phyloP scores from a whole-genome alignment of 1,284 basidiomycete species.

The Calocybe gambosa region DNA sequence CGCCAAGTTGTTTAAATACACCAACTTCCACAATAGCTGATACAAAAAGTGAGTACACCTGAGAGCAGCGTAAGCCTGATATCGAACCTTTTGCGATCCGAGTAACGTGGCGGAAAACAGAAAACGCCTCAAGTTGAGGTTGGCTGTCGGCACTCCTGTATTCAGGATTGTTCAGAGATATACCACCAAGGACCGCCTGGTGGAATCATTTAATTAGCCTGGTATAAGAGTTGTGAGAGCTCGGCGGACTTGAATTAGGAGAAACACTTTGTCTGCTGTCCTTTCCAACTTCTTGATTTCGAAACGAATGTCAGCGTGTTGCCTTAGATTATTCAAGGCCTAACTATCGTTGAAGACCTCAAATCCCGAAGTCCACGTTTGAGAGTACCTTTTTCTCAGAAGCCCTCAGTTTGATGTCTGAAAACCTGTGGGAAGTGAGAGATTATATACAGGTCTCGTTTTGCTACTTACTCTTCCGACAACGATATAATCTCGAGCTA shows the following conservation, averaged over 20 bases:
- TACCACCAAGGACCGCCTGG: constrained; percentile 70
- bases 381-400: constrained; percentile 60
- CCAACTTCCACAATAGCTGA: constrained; percentile 69
- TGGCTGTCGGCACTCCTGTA: constrained; percentile 68
- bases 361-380: not conserved
- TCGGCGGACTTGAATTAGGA: constrained; percentile 61
- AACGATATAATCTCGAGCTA: constrained; percentile 62
- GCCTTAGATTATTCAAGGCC: constrained; percentile 59
- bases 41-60: not conserved
- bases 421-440: constrained; percentile 38
- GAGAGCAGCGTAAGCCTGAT: not conserved
- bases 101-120: constrained; percentile 60
- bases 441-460: not conserved
- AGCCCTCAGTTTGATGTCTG: constrained; percentile 56
- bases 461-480: constrained; percentile 56
- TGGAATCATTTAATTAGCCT: not conserved
- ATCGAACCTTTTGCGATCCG: constrained; percentile 59
- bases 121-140: constrained; percentile 58
- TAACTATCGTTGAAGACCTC: constrained; percentile 12
- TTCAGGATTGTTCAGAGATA: constrained; percentile 59
- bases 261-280: constrained; percentile 63
- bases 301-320: constrained; percentile 68
- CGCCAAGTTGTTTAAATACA: constrained; percentile 53
- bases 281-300: constrained; percentile 61
- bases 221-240: not conserved